These are phyloP conservation scores for Heliamphora ciliata DNA, from an alignment of 179 eudicot species.

Conservation along the genomic window DNA sequence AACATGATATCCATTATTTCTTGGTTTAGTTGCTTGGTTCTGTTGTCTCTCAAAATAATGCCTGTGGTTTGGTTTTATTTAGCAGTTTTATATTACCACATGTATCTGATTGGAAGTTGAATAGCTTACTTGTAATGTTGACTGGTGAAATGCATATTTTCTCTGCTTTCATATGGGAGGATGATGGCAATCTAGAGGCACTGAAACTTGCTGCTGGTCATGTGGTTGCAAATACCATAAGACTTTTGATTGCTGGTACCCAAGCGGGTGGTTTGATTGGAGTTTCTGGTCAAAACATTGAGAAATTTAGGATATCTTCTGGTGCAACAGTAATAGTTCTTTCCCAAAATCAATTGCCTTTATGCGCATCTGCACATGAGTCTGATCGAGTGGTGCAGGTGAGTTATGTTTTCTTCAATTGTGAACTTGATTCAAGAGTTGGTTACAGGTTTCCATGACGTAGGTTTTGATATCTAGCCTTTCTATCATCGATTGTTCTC, in stretches of 20 bases:
- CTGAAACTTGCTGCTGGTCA: conserved; percentile 45
- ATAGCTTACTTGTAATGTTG: no score
- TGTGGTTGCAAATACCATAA: conserved; percentile 53
- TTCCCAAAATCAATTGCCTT: conserved; percentile 70
- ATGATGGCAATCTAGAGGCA: conserved; percentile 26
- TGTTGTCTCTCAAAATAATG: no score
- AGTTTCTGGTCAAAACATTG: conserved; percentile 79
- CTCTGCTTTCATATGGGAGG: no score
- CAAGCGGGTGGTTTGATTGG: conserved; percentile 87
- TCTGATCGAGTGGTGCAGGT: conserved; percentile 91
- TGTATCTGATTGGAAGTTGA: no score
- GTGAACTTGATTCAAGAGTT: no score
- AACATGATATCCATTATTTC: no score
- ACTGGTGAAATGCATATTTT: no score
- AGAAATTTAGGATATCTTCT: conserved; percentile 60
- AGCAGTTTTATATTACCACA: no score
- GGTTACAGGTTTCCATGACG: background rate
- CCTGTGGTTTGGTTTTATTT: no score
- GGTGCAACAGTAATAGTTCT: conserved; percentile 78
- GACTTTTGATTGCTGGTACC: conserved; percentile 74
- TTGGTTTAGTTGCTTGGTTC: no score
- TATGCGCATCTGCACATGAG: conserved; percentile 82
- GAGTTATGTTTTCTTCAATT: background rate
- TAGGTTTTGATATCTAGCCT: background rate
- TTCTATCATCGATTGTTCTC: background rate